Evolutionary conservation across 805 yeast species (phyloP).

Genomic region (Blastobotrys robertii): DNA sequence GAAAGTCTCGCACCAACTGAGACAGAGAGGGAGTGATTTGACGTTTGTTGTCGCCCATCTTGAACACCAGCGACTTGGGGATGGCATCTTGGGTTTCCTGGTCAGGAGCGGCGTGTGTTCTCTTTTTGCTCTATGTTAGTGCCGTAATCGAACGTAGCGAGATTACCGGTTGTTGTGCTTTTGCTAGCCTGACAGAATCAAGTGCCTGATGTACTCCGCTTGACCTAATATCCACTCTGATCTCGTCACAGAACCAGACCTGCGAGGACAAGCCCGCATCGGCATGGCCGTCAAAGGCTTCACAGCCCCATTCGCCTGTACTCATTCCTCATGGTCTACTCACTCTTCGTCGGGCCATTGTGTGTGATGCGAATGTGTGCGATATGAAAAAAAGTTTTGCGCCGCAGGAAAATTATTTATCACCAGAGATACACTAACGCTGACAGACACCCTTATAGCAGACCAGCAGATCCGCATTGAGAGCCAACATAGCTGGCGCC

Average conservation of each 20-base stretch:
- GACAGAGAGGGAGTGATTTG: conserved; percentile 69
- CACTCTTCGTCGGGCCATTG: conserved; percentile 48
- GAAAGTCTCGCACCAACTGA: conserved; percentile 78
- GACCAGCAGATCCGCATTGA: too few species aligned
- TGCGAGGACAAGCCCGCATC: too few species aligned
- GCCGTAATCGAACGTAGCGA: not conserved
- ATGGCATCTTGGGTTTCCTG: conserved; percentile 62
- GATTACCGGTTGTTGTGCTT: too few species aligned
- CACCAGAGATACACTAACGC: not conserved
- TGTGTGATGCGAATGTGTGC: conserved; percentile 1
- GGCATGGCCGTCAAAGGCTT: too few species aligned
- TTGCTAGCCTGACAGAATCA: too few species aligned
- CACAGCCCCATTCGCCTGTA: not conserved
- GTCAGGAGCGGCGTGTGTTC: conserved; percentile 66
- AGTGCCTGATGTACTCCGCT: too few species aligned
- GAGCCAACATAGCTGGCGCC: not conserved
- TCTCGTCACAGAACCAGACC: too few species aligned
- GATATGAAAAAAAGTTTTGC: not conserved
- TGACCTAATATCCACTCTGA: too few species aligned
- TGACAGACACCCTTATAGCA: too few species aligned
- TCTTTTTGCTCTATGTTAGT: conserved; percentile 43
- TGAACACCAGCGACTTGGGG: conserved; percentile 90
- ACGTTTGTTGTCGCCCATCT: conserved; percentile 57
- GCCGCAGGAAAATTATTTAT: conserved; percentile 2
- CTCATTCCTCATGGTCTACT: conserved; percentile 10